Base-by-base conservation (phyloP, 2,329 filamentous ascomycete genomes). In the Diaporthe aspalathi region DNA sequence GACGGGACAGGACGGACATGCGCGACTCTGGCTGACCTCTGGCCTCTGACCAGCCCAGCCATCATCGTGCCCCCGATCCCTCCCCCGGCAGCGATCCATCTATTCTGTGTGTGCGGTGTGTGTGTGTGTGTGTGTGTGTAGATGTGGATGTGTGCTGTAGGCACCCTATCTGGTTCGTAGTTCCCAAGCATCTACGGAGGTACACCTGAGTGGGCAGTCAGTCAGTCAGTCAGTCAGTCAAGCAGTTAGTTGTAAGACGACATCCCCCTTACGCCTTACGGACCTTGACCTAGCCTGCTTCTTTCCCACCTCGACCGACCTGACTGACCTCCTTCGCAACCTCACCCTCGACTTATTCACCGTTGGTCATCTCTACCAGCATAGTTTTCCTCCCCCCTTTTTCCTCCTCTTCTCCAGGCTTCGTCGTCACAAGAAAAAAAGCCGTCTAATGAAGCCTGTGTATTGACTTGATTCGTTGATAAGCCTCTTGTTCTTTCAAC, bases 381-480 rank as follows among this genome's bases (percentile, higher is more conserved):
- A 49, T 66, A 54, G 32, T 47, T 63, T 60, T 63, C 57, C 38
- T 43, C 49, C 38, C 38, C 47, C 68, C 63, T 45, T 43, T 67
- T 68, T 60, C 63, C 54, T 24, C 66, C 65, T 69, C 57, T 75
- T 74, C 75, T 75, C 74, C 74, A 74, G 75, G 75, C 73, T 72
- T 74, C 73, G 70, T 73, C 72, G 70, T 72, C 70, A 67, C 49
- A 29, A 22, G 70, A 27, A 72, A 29, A 22, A 72, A 27, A 72
- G 68, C 68, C 40, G 66, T 72, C 69, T 77, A 76, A 78, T 78
- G 77, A 76, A 73, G 75, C 74, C 76, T 77, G 76, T 78, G 74
- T 76, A 78, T 78, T 78, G 74, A 78, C 63, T 72, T 70, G 60
- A 43, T 60, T 72, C 77, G 65, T 73, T 68, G 60, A 43, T 60